phyloP scores from a whole-genome alignment of 2,329 filamentous ascomycete genomes.

The Cytospora leucostoma region DNA sequence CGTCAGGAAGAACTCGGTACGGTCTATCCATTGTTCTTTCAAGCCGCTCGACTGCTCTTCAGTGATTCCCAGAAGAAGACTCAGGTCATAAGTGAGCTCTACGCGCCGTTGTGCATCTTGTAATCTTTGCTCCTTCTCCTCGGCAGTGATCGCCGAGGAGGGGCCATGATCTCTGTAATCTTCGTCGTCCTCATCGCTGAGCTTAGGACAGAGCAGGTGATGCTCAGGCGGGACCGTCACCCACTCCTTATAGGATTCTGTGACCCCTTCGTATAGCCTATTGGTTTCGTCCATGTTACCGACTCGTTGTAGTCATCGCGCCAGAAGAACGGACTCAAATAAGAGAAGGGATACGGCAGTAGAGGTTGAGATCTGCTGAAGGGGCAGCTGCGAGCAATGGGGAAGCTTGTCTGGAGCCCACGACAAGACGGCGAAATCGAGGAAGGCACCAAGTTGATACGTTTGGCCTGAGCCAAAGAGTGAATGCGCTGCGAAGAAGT shows the following conservation, averaged over 20 bases:
- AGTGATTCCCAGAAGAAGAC: conserved; percentile 68
- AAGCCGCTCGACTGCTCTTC: conserved; percentile 61
- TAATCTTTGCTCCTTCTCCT: conserved; percentile 56
- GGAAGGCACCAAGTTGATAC: neutral
- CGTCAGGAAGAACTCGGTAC: conserved; percentile 60
- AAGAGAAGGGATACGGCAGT: neutral
- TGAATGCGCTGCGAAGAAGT: neutral
- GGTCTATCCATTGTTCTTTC: conserved; percentile 58
- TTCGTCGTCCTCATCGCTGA: conserved; percentile 62
- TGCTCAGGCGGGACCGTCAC: conserved; percentile 44
- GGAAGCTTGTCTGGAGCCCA: neutral
- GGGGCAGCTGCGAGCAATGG: neutral
- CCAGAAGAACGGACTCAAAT: neutral
- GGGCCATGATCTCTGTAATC: conserved; percentile 61
- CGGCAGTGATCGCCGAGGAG: conserved; percentile 49
- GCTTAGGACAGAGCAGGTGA: conserved; percentile 70
- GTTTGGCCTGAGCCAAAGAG: neutral
- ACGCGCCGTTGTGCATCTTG: conserved; percentile 57
- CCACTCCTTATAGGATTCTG: conserved; percentile 30
- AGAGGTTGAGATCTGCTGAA: neutral
- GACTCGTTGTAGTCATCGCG: conserved; percentile 20
- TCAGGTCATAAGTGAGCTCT: conserved; percentile 66
- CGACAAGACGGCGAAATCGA: neutral
- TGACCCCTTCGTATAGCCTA: conserved; percentile 34
- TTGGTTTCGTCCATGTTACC: conserved; percentile 34